These are phyloP conservation scores for Boletus patriciae DNA, from an alignment of 768 basidiomycete species.

Conservation along the genomic window DNA sequence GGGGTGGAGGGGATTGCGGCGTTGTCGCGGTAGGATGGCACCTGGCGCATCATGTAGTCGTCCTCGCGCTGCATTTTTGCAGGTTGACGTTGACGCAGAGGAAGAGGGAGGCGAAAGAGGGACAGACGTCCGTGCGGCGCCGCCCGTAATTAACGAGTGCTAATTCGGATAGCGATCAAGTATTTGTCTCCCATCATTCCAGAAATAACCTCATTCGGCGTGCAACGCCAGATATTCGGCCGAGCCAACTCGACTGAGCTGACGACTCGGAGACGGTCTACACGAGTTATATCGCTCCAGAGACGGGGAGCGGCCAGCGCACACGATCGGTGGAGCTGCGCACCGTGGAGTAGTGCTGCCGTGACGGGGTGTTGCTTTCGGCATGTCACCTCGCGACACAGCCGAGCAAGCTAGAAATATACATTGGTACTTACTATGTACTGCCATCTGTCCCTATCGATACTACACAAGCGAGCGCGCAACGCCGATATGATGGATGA, in stretches of 20 bases:
- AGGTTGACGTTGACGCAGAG: background rate
- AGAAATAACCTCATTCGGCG: too few species aligned
- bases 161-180: background rate
- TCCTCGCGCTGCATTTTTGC: slow-evolving; percentile 22
- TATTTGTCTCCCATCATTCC: too few species aligned
- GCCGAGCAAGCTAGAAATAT: slow-evolving; percentile 1
- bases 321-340: too few species aligned
- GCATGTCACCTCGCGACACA: background rate
- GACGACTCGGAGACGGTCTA: too few species aligned
- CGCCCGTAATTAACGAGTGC: background rate
- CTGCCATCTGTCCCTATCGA: background rate
- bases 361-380: too few species aligned
- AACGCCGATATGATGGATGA: background rate
- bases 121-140: too few species aligned
- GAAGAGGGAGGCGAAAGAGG: background rate
- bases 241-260: too few species aligned
- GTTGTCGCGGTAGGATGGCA: slow-evolving; percentile 24
- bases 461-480: background rate
- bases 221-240: too few species aligned
- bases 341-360: too few species aligned
- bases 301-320: too few species aligned
- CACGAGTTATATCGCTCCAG: too few species aligned
- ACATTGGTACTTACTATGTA: background rate
- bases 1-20: slow-evolving; percentile 14
- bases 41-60: slow-evolving; percentile 30